Evolutionary conservation across 2,329 filamentous ascomycete species (phyloP).

Genomic region (Aspergillus luchuensis): DNA sequence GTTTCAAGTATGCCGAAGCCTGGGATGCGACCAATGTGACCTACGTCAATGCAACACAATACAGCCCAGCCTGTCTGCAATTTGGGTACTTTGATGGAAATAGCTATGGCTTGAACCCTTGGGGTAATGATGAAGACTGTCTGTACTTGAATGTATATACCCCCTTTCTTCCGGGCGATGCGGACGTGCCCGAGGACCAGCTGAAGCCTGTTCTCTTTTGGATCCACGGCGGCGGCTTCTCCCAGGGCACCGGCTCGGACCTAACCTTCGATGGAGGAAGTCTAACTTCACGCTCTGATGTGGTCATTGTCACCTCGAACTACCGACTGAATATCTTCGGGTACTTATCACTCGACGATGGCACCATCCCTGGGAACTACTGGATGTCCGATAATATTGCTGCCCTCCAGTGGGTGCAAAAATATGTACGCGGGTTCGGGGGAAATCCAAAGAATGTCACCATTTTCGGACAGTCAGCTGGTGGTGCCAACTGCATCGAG

Average conservation of each 20-base stretch:
- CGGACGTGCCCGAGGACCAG: constrained; percentile 37
- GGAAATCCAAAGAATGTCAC: constrained; percentile 51
- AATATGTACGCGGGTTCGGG: constrained; percentile 51
- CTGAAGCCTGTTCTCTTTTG: constrained; percentile 54
- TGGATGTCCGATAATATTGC: constrained; percentile 55
- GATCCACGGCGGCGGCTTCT: constrained; percentile 62
- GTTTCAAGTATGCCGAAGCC: constrained; percentile 51
- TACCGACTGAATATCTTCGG: constrained; percentile 61
- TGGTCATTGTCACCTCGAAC: constrained; percentile 62
- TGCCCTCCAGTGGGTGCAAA: constrained; percentile 48
- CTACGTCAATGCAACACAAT: constrained; percentile 49
- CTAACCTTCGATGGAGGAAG: constrained; percentile 54
- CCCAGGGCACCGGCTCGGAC: constrained; percentile 46
- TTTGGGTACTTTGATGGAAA: constrained; percentile 18
- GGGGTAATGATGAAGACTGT: constrained; percentile 49
- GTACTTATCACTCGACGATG: constrained; percentile 59
- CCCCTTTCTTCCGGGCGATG: constrained; percentile 44
- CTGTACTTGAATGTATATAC: constrained; percentile 55
- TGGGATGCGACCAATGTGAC: constrained; percentile 43
- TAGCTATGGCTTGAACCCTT: neutral
- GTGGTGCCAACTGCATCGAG: constrained; percentile 58
- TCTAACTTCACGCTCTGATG: constrained; percentile 59
- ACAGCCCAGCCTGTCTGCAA: constrained; percentile 51
- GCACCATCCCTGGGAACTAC: constrained; percentile 56
- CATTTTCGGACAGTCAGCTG: constrained; percentile 50